Evolutionary conservation across 2,329 filamentous ascomycete genomes (phyloP), one percentile per base, ranked within the genome.

Genomic region (Trichoderma lentiforme): DNA sequence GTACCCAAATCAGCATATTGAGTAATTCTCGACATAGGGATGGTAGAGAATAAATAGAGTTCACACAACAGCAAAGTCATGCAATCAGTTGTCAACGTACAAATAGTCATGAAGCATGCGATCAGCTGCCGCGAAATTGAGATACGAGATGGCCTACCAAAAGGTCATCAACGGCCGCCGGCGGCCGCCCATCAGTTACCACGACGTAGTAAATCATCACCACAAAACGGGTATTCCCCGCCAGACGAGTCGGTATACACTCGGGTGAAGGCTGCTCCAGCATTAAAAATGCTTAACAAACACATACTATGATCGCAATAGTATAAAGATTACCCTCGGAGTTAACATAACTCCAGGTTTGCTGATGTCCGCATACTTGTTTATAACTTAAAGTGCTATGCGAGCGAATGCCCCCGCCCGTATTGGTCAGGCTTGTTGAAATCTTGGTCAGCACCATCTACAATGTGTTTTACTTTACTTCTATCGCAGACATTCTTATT

Each of bases 211-310:
- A 21, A 21, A 0, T 21, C n/a, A 51, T 21, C 15, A 21, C n/a
- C n/a, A 12, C 43, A 51, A 11, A 21, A 51, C 43, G n/a, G 43
- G n/a, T 51, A 21, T 51, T 51, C 4, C 21, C 43, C n/a, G 43
- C 0, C 1, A 0, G 43, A 2, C 4, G 1, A 6, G 18, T n/a
- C 39, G 18, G 0, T 18, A 39, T 6, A 4, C 0, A 18, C 36
- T 18, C 5, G 0, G 9, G 1, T n/a, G 43, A 51, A 51, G n/a
- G n/a, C n/a, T 21, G n/a, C 0, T 6, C 11, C 4, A 9, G 6
- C 43, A 51, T 51, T 51, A 5, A 21, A 1, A 51, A 51, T 21
- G 18, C 18, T 21, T 51, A 12, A 51, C 3, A 24, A 53, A 24
- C 7, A 2, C 4, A 21, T 21, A 14, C 4, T 51, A 21, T 12